Percentiles rank a stretch among this genome's conserved stretches.
These are phyloP conservation scores for Wickerhamomyces chambardii DNA, from an alignment of 805 yeast species.

Conservation along the genomic window DNA sequence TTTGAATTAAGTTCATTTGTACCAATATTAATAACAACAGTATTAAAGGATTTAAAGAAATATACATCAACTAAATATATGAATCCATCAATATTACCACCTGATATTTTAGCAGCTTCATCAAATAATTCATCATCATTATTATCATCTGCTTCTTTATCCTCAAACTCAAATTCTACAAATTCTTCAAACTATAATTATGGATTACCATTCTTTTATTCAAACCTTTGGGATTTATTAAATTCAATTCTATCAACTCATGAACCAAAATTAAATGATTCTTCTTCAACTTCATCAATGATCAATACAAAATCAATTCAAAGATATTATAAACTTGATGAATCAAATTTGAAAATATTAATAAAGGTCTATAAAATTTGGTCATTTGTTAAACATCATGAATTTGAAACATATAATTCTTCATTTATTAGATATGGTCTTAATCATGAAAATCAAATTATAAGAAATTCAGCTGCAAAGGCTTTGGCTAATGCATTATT, in stretches of 20 bases:
- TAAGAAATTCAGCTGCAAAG: slow-evolving; percentile 20
- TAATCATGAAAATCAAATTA: slow-evolving; percentile 9
- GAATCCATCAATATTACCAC: slow-evolving; percentile 20
- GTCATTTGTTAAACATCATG: slow-evolving; percentile 3
- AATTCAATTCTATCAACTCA: background rate
- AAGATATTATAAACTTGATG: slow-evolving; percentile 13
- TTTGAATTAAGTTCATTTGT: slow-evolving; percentile 23
- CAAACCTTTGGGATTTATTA: background rate
- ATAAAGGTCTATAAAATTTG: slow-evolving; percentile 4
- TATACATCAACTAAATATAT: slow-evolving; percentile 20
- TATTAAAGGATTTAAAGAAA: slow-evolving; percentile 25
- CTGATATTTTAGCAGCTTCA: too few species aligned
- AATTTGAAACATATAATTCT: slow-evolving; percentile 8
- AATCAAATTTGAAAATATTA: slow-evolving; percentile 4
- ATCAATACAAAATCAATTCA: slow-evolving; percentile 7
- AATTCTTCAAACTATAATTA: slow-evolving; percentile 13
- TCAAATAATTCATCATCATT: slow-evolving; percentile 16
- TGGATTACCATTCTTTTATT: slow-evolving; percentile 6
- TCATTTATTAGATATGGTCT: slow-evolving; percentile 4
- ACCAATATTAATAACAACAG: slow-evolving; percentile 19
- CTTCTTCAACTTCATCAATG: slow-evolving; percentile 8
- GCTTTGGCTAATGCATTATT: slow-evolving; percentile 25
- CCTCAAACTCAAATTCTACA: slow-evolving; percentile 11
- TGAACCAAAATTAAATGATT: slow-evolving; percentile 10
- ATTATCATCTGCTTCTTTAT: slow-evolving; percentile 15